Evolutionary conservation across 2,329 filamentous ascomycete species (phyloP).

Genomic region (Fusarium sp.): DNA sequence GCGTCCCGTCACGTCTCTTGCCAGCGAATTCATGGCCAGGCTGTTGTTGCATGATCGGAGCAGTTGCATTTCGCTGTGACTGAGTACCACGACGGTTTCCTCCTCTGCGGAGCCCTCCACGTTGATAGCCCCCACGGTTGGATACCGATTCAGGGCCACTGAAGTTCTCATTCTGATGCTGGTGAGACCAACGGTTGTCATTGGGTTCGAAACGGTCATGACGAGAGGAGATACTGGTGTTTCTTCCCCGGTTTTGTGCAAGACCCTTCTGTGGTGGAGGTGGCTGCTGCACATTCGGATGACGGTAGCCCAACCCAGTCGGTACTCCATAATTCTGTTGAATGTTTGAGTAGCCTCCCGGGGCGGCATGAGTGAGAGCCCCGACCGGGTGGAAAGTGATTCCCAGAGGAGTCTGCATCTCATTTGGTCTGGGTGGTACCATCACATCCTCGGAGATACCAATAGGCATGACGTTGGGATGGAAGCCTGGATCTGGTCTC

Average conservation of each 20-base stretch:
- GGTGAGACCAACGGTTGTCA: constrained; percentile 26
- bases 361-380: neutral
- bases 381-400: constrained; percentile 14
- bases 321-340: constrained; percentile 10
- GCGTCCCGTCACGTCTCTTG: constrained; percentile 26
- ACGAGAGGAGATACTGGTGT: constrained; percentile 22
- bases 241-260: constrained; percentile 6
- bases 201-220: constrained; percentile 11
- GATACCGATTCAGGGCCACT: constrained; percentile 3
- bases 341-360: neutral
- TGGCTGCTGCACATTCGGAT: constrained; percentile 12
- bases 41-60: constrained; percentile 24
- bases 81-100: constrained; percentile 33
- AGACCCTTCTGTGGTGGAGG: constrained; percentile 10
- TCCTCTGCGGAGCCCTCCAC: constrained; percentile 20
- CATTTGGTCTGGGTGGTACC: neutral
- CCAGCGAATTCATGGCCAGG: constrained; percentile 9
- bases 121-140: constrained; percentile 27
- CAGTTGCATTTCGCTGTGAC: constrained; percentile 37
- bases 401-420: constrained; percentile 5
- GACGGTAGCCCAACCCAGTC: constrained; percentile 13
- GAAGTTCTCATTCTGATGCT: constrained; percentile 19
- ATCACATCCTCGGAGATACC: constrained; percentile 3
- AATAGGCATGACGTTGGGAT: neutral
- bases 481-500: neutral